phyloP scores from a whole-genome alignment of 805 yeast species.

The Candida mattraensis region DNA sequence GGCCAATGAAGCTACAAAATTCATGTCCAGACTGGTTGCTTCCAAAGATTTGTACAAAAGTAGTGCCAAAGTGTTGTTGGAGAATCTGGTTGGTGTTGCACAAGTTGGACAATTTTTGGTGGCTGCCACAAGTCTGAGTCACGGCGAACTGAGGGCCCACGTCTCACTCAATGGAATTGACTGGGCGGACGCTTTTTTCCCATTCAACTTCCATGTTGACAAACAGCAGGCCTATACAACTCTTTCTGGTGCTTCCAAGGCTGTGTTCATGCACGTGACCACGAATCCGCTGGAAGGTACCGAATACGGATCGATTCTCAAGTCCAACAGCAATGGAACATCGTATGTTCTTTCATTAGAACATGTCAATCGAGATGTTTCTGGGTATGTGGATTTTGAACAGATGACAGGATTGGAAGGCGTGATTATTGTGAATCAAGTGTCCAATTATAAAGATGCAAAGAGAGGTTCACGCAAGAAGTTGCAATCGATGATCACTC shows the following conservation, averaged over 20 bases:
- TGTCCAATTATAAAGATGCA: slow-evolving; percentile 51
- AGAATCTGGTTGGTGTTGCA: slow-evolving; percentile 66
- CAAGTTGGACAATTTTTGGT: slow-evolving; percentile 67
- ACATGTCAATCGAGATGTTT: slow-evolving; percentile 66
- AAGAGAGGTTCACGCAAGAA: slow-evolving; percentile 47
- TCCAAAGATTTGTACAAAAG: slow-evolving; percentile 50
- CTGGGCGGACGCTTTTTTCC: slow-evolving; percentile 78
- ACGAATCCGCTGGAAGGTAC: slow-evolving; percentile 48
- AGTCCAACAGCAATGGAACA: slow-evolving; percentile 87
- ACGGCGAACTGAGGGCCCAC: slow-evolving; percentile 56
- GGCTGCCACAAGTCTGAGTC: slow-evolving; percentile 58
- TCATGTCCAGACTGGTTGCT: slow-evolving; percentile 39
- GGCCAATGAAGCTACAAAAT: slow-evolving; percentile 36
- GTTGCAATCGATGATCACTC: slow-evolving; percentile 70
- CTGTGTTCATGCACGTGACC: slow-evolving; percentile 79
- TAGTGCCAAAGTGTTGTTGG: slow-evolving; percentile 43
- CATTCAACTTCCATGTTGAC: slow-evolving; percentile 57
- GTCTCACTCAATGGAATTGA: slow-evolving; percentile 71
- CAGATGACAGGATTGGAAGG: slow-evolving; percentile 84
- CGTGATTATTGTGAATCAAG: slow-evolving; percentile 69
- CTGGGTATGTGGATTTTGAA: slow-evolving; percentile 86
- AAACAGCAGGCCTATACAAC: slow-evolving; percentile 72
- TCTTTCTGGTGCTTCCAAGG: slow-evolving; percentile 63
- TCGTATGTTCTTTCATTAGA: slow-evolving; percentile 67
- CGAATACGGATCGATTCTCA: slow-evolving; percentile 77